Percentiles rank a stretch among this genome's conserved stretches.
These are phyloP conservation scores for Tubosaeta sp. DNA, from an alignment of 768 basidiomycete genomes.

Conservation along the genomic window DNA sequence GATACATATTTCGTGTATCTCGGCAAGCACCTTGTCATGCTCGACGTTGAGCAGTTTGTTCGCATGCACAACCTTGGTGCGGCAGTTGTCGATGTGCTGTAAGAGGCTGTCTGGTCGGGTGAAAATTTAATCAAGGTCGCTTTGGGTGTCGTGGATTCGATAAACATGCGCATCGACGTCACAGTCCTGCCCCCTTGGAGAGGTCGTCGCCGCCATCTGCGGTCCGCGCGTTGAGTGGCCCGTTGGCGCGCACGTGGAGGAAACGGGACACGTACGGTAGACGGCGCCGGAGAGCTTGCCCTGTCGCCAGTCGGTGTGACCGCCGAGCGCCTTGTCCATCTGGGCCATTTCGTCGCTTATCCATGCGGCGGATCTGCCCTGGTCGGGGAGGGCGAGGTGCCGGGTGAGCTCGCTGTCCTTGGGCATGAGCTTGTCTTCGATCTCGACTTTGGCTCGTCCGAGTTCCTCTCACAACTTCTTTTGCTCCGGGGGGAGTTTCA, in stretches of 20 bases:
- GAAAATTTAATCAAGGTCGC: too few species aligned
- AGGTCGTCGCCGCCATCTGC: constrained; percentile 82
- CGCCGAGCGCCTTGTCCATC: constrained; percentile 62
- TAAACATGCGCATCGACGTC: too few species aligned
- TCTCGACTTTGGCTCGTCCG: constrained; percentile 56
- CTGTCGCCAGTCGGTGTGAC: constrained; percentile 50
- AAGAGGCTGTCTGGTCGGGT: too few species aligned
- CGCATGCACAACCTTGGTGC: too few species aligned
- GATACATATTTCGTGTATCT: too few species aligned
- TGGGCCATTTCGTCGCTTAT: constrained; percentile 73
- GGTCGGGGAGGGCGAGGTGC: constrained; percentile 59
- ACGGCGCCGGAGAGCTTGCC: constrained; percentile 84
- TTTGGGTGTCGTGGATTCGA: too few species aligned
- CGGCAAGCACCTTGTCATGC: too few species aligned
- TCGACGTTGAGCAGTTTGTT: too few species aligned
- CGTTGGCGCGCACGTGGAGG: background rate
- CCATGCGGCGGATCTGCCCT: constrained; percentile 67
- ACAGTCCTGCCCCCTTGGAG: constrained; percentile 36
- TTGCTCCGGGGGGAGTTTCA: constrained; percentile 59
- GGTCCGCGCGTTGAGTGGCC: background rate
- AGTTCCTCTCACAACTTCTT: constrained; percentile 61
- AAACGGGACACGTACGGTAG: constrained; percentile 57
- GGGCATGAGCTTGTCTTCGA: constrained; percentile 66
- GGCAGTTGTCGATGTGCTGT: too few species aligned
- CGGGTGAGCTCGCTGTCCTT: constrained; percentile 58